Percentiles rank a stretch among this genome's conserved stretches.
Evolutionary conservation across 2,329 filamentous ascomycete species (phyloP).

Genomic region (Xylaria sp.): DNA sequence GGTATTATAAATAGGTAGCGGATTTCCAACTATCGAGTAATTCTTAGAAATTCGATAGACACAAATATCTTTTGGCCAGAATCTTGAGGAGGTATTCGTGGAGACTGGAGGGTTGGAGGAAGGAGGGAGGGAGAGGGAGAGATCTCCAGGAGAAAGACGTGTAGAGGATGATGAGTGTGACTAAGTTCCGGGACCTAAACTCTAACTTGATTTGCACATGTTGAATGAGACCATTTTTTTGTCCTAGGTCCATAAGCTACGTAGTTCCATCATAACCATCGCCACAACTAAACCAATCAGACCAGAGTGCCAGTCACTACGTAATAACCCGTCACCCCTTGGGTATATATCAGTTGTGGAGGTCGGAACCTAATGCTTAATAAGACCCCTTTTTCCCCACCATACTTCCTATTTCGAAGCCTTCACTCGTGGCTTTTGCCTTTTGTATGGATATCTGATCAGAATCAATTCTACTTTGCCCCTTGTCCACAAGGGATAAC

Average conservation of each 20-base stretch:
- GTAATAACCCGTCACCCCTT: not conserved
- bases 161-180: not conserved
- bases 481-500: not conserved
- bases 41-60: not conserved
- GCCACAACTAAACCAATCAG: conserved; percentile 17
- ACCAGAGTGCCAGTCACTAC: conserved; percentile 3
- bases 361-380: conserved; percentile 7
- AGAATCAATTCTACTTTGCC: not conserved
- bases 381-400: not conserved
- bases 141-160: not conserved
- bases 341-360: conserved; percentile 11
- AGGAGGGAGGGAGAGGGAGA: not conserved
- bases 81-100: not conserved
- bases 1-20: too few species aligned
- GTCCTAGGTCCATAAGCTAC: conserved; percentile 8
- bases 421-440: not conserved
- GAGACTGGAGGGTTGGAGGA: not conserved
- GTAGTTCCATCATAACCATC: not conserved
- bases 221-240: not conserved
- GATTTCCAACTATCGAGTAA: not conserved
- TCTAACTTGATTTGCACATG: not conserved
- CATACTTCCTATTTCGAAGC: not conserved
- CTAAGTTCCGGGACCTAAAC: not conserved
- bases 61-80: too few species aligned
- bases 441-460: not conserved